These are phyloP conservation scores for Letharia lupina DNA, from an alignment of 495 filamentous ascomycete species.

Conservation along the genomic window DNA sequence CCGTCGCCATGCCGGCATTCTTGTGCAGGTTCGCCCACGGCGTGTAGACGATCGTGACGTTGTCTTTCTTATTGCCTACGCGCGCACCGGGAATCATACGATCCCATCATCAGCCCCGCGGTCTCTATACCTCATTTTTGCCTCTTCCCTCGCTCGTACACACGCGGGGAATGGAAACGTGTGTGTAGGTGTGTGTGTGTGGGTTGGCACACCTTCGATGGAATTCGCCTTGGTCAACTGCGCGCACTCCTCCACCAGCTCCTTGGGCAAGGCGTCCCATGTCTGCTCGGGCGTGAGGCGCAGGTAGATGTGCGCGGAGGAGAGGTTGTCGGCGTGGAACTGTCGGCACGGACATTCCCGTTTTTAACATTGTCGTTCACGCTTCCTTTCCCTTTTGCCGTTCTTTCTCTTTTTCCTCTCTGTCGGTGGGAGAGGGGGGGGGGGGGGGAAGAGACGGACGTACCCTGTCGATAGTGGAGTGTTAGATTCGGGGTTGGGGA, in stretches of 20 bases:
- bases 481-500: background rate
- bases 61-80: constrained; percentile 94
- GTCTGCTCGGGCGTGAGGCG: constrained; percentile 70
- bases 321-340: constrained; percentile 98
- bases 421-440: too few species aligned
- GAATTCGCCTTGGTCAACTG: constrained; percentile 98
- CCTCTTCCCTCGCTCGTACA: too few species aligned
- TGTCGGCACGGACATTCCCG: background rate
- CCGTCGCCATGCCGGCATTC: constrained; percentile 89
- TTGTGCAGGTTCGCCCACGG: constrained; percentile 97
- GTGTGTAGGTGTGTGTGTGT: too few species aligned
- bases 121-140: too few species aligned
- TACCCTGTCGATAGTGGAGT: constrained; percentile 17
- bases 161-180: too few species aligned
- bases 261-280: constrained; percentile 74
- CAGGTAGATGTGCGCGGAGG: constrained; percentile 91
- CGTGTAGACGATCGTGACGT: constrained; percentile 91
- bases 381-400: background rate
- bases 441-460: background rate
- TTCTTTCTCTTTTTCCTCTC: background rate
- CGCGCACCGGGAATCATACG: too few species aligned
- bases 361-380: too few species aligned
- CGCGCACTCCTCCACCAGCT: constrained; percentile 75
- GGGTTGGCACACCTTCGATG: constrained; percentile 62
- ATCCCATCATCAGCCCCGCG: too few species aligned